Evolutionary conservation across 768 basidiomycete species (phyloP), one percentile per base, ranked within the genome.

Genomic region (Favolaschia claudopus): DNA sequence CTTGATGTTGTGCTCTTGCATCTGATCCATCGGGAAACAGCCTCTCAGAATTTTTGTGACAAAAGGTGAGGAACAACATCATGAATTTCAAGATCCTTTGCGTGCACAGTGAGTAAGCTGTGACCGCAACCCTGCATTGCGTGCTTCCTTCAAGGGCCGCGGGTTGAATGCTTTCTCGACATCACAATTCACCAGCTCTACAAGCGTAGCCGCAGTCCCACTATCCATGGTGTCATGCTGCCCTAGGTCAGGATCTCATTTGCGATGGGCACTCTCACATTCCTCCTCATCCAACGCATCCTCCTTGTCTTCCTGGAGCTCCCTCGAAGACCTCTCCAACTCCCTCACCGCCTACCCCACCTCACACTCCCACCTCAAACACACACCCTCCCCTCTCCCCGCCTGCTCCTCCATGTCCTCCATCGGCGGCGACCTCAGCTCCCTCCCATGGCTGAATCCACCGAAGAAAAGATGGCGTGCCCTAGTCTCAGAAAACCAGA

Each of bases 151-250:
- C 20, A 39, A n/a, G 7, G 38, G 15, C 22, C 20, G 25, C 10
- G 49, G 49, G 28, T 51, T 28, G 15, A 51, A 51, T 3, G 37
- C 49, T 29, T 51, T 51, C 1, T 38, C 49, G 7, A 51, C 36
- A 24, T 51, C 37, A 22, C 49, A 51, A 55, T 63, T 58, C 32
- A 65, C 52, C 13, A 69, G 62, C 29, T 44, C 38, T 25, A 69
- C 37, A n/a, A 62, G 32, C n/a, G 64, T 67, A 10, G 68, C 60
- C 9, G 67, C 67, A 6, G 67, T 69, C 27, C 68, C 67, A 33
- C 55, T 67, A 12, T 67, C 46, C 19, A 67, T 60, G 13, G 29
- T 28, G 37, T 69, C 68, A 15, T 46, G 31, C 36, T 66, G 52
- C n/a, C 60, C 58, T 10, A 67, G 43, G 22, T 63, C 62, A 12